Evolutionary conservation across 331 rosid species (phyloP), one percentile per base, ranked within the genome.

Genomic region (Ulmus americana): DNA sequence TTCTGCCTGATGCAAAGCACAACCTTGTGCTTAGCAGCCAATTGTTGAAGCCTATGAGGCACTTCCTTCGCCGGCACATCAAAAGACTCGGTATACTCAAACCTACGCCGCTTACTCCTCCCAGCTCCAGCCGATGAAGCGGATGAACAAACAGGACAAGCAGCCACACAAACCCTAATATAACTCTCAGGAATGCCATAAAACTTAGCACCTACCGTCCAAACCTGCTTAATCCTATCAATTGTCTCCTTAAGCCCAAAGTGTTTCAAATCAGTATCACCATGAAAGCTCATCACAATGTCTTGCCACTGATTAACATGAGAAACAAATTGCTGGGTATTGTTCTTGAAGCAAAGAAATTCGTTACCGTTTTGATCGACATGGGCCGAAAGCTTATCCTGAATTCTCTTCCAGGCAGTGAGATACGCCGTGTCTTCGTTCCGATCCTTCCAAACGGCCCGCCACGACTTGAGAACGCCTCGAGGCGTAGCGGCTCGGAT

Each of bases 121-220:
- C 77, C 83, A 0, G 81, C 83, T 0, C 81, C 74, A 0, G 80
- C 86, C 1, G 90, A 82, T 0, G 71, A 45, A 0, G 82, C 84
- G 0, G 85, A 73, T 0, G 87, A 77, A 61, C 99, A 94, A 12
- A 84, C 79, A 4, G 87, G 86, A 60, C 99, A 94, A 2, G 91
- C 85, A 1, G 96, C 81, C 3, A 94, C 82, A 53, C 99, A 94
- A 70, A 85, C 99, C 79, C 97, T 82, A 68, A 94, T 87, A 62
- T 81, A 94, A 80, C 96, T 90, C 70, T 90, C 99, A 0, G 99
- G 99, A 42, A 94, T 94, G 4, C 97, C 99, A 55, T 94, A 94
- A 73, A 94, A 94, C 53, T 94, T 90, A 40, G 99, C 99, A 2
- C 99, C 99, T 48, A 94, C 99, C 6, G 99, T 94, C 99, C 99